phyloP scores from a whole-genome alignment of 2,329 filamentous ascomycete species.

The Phymatotrichopsis omnivora region DNA sequence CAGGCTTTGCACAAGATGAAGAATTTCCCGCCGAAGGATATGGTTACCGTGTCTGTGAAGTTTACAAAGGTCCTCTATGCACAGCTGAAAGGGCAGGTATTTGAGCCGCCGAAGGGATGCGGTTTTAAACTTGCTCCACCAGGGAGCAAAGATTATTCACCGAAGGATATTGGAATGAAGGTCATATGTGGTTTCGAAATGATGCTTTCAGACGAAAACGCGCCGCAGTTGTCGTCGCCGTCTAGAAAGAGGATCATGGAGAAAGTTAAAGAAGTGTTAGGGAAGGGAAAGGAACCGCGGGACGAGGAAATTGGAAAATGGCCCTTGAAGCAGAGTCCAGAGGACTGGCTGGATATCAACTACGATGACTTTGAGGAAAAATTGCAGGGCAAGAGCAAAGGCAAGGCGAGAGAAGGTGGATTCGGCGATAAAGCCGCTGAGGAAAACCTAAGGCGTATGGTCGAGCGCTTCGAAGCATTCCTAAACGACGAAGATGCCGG shows the following conservation, averaged over 20 bases:
- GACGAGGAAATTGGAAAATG: conserved; percentile 64
- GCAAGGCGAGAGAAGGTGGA: conserved; percentile 33
- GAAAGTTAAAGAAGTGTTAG: conserved; percentile 14
- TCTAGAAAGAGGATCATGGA: conserved; percentile 14
- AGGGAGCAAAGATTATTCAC: conserved; percentile 8
- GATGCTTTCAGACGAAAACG: conserved; percentile 50
- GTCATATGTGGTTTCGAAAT: conserved; percentile 85
- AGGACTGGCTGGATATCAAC: conserved; percentile 85
- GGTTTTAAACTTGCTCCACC: conserved; percentile 36
- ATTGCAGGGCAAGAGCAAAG: conserved; percentile 43
- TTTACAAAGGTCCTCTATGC: conserved; percentile 89
- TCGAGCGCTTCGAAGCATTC: conserved; percentile 86
- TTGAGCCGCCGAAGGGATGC: conserved; percentile 53
- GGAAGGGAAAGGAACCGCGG: conserved; percentile 47
- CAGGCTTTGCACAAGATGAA: conserved; percentile 25
- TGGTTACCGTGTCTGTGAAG: conserved; percentile 65
- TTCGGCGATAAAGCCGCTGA: conserved; percentile 60
- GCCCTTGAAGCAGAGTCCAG: conserved; percentile 65
- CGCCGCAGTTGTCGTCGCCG: conserved; percentile 23
- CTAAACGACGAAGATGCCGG: conserved; percentile 73
- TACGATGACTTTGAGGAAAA: conserved; percentile 82
- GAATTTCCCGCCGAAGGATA: conserved; percentile 62
- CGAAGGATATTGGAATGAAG: conserved; percentile 69
- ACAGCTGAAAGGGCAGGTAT: conserved; percentile 78
- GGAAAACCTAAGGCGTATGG: conserved; percentile 76